A percentile compares a stretch with the other conserved stretches of the same genome.
Conservation (phyloP, 116 monocot species). For the Dioscorea cayenensis region DNA sequence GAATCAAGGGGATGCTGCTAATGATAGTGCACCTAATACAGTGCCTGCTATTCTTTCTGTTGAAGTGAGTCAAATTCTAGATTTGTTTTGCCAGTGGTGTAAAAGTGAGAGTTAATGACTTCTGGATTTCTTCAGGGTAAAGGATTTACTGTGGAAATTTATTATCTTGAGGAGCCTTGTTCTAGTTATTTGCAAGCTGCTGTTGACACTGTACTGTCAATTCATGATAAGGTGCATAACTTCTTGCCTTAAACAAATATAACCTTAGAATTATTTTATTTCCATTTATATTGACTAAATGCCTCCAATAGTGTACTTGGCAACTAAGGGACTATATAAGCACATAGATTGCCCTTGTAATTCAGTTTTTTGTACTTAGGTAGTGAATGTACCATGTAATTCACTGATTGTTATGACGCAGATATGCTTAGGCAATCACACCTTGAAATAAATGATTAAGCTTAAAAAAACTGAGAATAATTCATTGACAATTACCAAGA, state of each 20-base stretch:
- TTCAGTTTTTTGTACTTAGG: too few relatives aligned
- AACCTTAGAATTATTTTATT: background rate
- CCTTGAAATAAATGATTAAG: too few relatives aligned
- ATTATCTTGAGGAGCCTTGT: slow-evolving; percentile 75
- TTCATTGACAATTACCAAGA: too few relatives aligned
- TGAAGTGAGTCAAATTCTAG: slow-evolving; percentile 38
- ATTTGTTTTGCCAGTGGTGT: background rate
- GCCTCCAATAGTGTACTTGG: too few relatives aligned
- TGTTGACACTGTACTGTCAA: slow-evolving; percentile 68
- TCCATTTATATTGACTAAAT: too few relatives aligned
- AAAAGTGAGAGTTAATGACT: background rate
- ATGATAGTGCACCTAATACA: slow-evolving; percentile 29
- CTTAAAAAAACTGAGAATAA: too few relatives aligned
- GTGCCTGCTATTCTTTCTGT: slow-evolving; percentile 89
- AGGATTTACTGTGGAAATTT: slow-evolving; percentile 75
- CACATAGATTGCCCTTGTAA: too few relatives aligned
- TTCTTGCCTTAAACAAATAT: background rate
- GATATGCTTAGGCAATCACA: too few relatives aligned
- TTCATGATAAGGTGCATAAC: slow-evolving; percentile 63
- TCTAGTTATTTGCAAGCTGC: slow-evolving; percentile 84
- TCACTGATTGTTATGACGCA: too few relatives aligned
- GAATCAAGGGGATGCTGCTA: slow-evolving; percentile 21
- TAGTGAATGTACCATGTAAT: too few relatives aligned
- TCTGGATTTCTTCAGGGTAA: slow-evolving; percentile 54
- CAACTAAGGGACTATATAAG: too few relatives aligned